Conservation (phyloP, 2,329 filamentous ascomycete species). For the Teratosphaeria nubilosa region DNA sequence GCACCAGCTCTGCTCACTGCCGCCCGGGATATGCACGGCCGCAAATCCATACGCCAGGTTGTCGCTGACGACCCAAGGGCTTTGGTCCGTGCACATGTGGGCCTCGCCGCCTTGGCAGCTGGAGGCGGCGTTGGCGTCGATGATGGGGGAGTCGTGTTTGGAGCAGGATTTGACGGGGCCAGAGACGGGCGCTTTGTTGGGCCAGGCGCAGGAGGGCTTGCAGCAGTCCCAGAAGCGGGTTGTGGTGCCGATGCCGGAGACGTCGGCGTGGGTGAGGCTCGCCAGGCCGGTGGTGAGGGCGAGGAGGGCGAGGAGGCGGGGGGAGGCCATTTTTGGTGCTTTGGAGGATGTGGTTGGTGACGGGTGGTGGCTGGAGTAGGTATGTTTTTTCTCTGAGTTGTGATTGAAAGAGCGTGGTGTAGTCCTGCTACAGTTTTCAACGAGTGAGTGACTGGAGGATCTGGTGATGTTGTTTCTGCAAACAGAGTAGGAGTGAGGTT, state of each 20-base stretch:
- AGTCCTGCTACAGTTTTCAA: not conserved
- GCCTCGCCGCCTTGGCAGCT: constrained; percentile 50
- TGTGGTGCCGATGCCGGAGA: constrained; percentile 23
- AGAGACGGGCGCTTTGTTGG: constrained; percentile 44
- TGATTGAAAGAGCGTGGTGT: not conserved
- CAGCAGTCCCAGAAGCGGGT: constrained; percentile 52
- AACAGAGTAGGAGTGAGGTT: not conserved
- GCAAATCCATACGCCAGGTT: constrained; percentile 54
- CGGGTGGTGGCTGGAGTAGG: not conserved
- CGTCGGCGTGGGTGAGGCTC: constrained; percentile 12
- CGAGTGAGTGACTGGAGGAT: constrained; percentile 6
- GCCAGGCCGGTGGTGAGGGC: constrained; percentile 17
- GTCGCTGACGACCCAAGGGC: constrained; percentile 52
- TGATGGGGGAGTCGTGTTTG: constrained; percentile 44
- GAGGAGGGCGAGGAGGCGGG: constrained; percentile 14
- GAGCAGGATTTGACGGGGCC: constrained; percentile 46
- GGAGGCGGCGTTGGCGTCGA: constrained; percentile 37
- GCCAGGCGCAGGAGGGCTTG: constrained; percentile 57
- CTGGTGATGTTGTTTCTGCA: not conserved
- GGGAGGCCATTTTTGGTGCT: constrained; percentile 6
- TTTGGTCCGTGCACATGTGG: constrained; percentile 53
- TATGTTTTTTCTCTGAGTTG: constrained; percentile 2
- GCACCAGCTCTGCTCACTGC: constrained; percentile 52
- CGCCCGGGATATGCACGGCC: constrained; percentile 47
- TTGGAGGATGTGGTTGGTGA: not conserved